These are phyloP conservation scores for Globisporangium iwayamae DNA, from an alignment of 352 stramenopile species.

Conservation along the genomic window DNA sequence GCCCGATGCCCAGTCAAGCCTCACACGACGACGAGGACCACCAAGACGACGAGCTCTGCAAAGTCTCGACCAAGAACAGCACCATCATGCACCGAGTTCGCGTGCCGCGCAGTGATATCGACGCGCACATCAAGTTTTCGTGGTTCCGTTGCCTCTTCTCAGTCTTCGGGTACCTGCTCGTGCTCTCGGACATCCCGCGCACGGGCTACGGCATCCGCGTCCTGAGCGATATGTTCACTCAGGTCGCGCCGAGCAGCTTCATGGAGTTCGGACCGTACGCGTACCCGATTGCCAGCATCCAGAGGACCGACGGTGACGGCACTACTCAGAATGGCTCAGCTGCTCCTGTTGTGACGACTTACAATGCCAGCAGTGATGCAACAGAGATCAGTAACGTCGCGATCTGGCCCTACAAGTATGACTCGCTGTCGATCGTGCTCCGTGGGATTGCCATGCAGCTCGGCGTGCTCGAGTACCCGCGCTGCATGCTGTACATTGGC, in stretches of 20 bases:
- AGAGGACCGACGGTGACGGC: neutral
- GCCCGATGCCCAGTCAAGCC: neutral
- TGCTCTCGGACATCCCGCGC: conserved; percentile 46
- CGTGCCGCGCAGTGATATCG: conserved; percentile 22
- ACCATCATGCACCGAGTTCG: neutral
- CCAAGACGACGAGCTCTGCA: neutral
- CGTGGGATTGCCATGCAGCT: conserved; percentile 19
- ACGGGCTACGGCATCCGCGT: conserved; percentile 29
- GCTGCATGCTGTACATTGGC: conserved; percentile 26
- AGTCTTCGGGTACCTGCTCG: conserved; percentile 26
- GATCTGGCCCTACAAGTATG: conserved; percentile 32
- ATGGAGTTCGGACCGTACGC: conserved; percentile 39
- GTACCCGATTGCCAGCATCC: conserved; percentile 33
- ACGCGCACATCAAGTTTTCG: conserved; percentile 24
- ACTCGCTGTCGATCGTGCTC: conserved; percentile 24
- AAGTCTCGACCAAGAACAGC: neutral
- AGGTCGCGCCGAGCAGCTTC: conserved; percentile 20
- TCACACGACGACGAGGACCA: neutral
- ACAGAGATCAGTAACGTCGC: conserved; percentile 4
- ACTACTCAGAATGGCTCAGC: neutral
- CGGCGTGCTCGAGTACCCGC: conserved; percentile 24
- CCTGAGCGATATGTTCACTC: conserved; percentile 11
- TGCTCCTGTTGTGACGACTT: neutral
- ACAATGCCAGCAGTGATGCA: conserved; percentile 9
- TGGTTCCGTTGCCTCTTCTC: conserved; percentile 29